A percentile compares a stretch with the other conserved stretches of the same genome.
Conservation (phyloP, 2,329 filamentous ascomycete species). For the Colletotrichum tamarilloi region DNA sequence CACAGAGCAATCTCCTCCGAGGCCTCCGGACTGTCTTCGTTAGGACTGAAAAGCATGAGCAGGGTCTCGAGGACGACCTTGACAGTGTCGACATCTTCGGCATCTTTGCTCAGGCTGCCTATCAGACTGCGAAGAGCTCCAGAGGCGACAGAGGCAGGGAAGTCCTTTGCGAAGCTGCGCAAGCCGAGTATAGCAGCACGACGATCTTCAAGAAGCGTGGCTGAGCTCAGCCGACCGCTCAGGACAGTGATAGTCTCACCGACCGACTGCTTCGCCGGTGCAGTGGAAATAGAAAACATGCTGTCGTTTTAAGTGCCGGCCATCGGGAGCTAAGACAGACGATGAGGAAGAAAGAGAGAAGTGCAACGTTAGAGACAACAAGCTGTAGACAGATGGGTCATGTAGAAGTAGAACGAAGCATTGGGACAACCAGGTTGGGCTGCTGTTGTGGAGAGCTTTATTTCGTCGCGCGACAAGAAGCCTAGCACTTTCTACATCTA, state of each 20-base stretch:
- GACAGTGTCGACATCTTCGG: constrained; percentile 94
- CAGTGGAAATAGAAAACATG: constrained; percentile 75
- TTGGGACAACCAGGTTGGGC: not conserved
- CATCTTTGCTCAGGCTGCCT: constrained; percentile 84
- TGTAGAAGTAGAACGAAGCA: not conserved
- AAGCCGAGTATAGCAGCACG: constrained; percentile 92
- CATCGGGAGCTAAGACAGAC: constrained; percentile 22
- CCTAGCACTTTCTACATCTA: not conserved
- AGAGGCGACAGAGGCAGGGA: constrained; percentile 94
- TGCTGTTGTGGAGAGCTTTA: not conserved
- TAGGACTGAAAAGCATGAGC: constrained; percentile 86
- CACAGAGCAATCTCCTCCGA: constrained; percentile 96
- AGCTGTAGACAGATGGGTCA: not conserved
- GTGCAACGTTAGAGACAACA: not conserved
- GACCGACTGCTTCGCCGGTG: constrained; percentile 95
- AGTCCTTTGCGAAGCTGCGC: constrained; percentile 95
- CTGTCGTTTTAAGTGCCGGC: constrained; percentile 30
- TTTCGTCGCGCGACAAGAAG: not conserved
- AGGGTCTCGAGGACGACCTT: constrained; percentile 96
- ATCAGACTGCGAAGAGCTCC: constrained; percentile 92
- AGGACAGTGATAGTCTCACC: constrained; percentile 93
- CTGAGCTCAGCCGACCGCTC: constrained; percentile 86
- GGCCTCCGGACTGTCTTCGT: constrained; percentile 83
- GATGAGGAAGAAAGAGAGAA: not conserved
- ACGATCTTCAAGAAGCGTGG: constrained; percentile 93